phyloP scores from a whole-genome alignment of 2,329 filamentous ascomycete species.

The Colletotrichum plurivorum region DNA sequence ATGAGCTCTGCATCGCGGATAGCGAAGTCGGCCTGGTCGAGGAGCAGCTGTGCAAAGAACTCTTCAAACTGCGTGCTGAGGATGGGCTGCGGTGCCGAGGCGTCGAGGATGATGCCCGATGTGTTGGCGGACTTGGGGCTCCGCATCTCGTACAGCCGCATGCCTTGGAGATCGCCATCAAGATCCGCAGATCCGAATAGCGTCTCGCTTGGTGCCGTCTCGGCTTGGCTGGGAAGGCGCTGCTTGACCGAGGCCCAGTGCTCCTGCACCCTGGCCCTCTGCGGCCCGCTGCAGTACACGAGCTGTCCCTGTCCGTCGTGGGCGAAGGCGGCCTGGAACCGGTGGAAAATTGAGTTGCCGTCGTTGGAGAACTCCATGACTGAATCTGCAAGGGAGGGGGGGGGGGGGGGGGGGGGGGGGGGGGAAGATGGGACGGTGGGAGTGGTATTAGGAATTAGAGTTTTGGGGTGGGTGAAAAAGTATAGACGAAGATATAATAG shows the following conservation, averaged over 20 bases:
- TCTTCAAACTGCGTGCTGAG: constrained; percentile 24
- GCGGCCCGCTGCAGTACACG: constrained; percentile 25
- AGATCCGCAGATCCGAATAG: constrained; percentile 19
- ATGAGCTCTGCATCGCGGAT: constrained; percentile 22
- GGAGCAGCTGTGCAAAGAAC: constrained; percentile 29
- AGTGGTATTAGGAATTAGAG: constrained; percentile 22
- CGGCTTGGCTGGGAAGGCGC: constrained; percentile 15
- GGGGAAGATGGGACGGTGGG: not conserved
- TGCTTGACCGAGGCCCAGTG: constrained; percentile 24
- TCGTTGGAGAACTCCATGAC: constrained; percentile 40
- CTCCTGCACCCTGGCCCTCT: constrained; percentile 22
- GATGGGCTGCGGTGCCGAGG: constrained; percentile 11
- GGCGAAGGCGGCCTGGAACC: constrained; percentile 35
- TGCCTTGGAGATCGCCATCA: constrained; percentile 9
- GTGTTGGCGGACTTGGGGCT: constrained; percentile 10
- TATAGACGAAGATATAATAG: no score
- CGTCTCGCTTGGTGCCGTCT: constrained; percentile 11
- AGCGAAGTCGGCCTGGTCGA: constrained; percentile 35
- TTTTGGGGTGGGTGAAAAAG: not conserved
- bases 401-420: not conserved
- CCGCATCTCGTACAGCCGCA: constrained; percentile 29
- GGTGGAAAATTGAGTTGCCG: constrained; percentile 38
- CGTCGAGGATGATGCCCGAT: constrained; percentile 23
- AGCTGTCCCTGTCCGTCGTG: constrained; percentile 36
- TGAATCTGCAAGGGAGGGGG: not conserved